Conservation (phyloP, 73 alveolate species). For the Paramecium bursaria region DNA sequence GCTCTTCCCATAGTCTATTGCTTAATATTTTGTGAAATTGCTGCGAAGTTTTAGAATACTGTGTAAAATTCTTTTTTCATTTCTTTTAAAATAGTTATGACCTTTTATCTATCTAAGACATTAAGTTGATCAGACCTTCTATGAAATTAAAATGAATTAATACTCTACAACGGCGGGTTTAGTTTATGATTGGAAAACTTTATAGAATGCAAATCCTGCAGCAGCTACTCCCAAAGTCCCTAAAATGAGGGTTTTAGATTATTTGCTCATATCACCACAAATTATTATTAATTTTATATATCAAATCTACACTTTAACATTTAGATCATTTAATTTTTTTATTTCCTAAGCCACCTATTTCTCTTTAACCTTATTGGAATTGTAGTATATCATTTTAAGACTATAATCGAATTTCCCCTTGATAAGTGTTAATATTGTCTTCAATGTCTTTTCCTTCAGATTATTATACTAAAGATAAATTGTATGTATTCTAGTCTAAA, state of each 20-base stretch:
- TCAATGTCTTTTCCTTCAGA: slow-evolving; percentile 1
- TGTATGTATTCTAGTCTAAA: neutral
- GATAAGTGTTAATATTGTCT: neutral
- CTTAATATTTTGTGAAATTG: slow-evolving; percentile 25
- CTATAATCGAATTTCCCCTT: neutral
- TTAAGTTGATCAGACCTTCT: too few species aligned
- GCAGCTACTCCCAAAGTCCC: too few species aligned
- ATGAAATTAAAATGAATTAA: too few species aligned
- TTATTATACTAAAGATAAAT: neutral
- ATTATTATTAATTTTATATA: too few species aligned
- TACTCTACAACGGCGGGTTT: too few species aligned
- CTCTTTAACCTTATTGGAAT: slow-evolving; percentile 22
- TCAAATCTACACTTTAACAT: neutral
- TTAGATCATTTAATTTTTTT: too few species aligned
- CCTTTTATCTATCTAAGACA: slow-evolving; percentile 59
- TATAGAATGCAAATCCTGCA: too few species aligned
- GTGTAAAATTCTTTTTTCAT: slow-evolving; percentile 64
- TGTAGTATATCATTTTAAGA: neutral
- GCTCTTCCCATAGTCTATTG: slow-evolving; percentile 58
- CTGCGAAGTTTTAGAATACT: slow-evolving; percentile 55
- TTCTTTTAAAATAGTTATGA: slow-evolving; percentile 55
- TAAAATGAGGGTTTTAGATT: too few species aligned
- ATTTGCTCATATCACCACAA: too few species aligned
- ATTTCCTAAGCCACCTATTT: neutral
- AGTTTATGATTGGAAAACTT: too few species aligned